phyloP scores from a whole-genome alignment of 192 early-diverging fungal genomes.

The Podila minutissima region DNA sequence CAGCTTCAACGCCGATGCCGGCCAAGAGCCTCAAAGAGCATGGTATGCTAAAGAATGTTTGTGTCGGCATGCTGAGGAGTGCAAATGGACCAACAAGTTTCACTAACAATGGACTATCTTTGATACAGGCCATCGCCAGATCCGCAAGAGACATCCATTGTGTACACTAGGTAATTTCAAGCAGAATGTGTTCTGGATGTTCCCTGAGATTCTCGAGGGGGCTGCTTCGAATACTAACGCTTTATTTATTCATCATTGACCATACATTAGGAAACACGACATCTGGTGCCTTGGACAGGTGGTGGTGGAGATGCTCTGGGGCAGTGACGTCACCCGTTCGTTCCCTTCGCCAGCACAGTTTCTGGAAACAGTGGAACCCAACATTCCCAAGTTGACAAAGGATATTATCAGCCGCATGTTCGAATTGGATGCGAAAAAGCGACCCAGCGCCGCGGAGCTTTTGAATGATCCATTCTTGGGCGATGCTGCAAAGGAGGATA shows the following conservation, averaged over 20 bases:
- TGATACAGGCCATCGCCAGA: constrained; percentile 65
- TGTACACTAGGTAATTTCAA: constrained; percentile 53
- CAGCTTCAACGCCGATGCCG: constrained; percentile 27
- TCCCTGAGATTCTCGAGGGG: not conserved
- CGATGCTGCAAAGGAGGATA: constrained; percentile 46
- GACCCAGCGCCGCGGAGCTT: constrained; percentile 79
- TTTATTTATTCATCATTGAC: not conserved
- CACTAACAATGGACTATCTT: too few species aligned
- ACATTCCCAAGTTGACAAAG: constrained; percentile 61
- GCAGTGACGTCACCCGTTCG: constrained; percentile 61
- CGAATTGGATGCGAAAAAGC: constrained; percentile 71
- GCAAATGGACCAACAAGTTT: too few species aligned
- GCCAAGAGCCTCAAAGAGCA: constrained; percentile 15
- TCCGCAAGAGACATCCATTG: constrained; percentile 65
- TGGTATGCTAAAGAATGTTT: constrained; percentile 13
- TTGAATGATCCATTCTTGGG: constrained; percentile 77
- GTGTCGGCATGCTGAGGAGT: not conserved
- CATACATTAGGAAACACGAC: constrained; percentile 68
- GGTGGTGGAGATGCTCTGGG: constrained; percentile 77
- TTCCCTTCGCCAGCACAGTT: constrained; percentile 64
- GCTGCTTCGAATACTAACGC: constrained; percentile 3
- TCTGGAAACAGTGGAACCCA: constrained; percentile 53
- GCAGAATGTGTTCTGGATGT: not conserved
- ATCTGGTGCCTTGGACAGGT: constrained; percentile 77
- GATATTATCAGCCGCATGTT: constrained; percentile 69